Conservation (phyloP, 2,329 filamentous ascomycete genomes). For the Neodidymelliopsis sp. region DNA sequence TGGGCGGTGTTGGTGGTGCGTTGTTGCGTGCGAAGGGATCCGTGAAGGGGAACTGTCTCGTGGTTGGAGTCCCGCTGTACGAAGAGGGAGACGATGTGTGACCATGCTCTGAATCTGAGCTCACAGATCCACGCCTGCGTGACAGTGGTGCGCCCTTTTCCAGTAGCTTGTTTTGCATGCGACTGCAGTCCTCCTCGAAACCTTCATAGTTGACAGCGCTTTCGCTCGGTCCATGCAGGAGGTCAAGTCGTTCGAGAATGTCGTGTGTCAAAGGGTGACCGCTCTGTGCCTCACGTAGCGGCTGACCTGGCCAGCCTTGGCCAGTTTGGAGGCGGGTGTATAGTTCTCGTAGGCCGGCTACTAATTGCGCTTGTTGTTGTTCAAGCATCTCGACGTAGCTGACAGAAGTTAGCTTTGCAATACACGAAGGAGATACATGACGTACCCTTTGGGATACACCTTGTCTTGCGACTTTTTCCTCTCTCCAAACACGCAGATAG, state of each 20-base stretch:
- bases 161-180: constrained; percentile 63
- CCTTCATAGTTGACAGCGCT: constrained; percentile 54
- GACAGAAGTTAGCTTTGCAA: constrained; percentile 16
- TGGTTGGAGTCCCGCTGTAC: constrained; percentile 49
- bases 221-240: constrained; percentile 61
- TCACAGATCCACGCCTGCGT: constrained; percentile 62
- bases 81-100: constrained; percentile 51
- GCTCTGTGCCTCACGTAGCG: constrained; percentile 61
- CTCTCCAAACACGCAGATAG: constrained; percentile 70
- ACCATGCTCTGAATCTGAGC: constrained; percentile 65
- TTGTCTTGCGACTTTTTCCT: constrained; percentile 72
- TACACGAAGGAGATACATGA: not conserved
- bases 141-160: constrained; percentile 60
- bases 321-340: constrained; percentile 62
- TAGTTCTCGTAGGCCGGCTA: constrained; percentile 66
- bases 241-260: constrained; percentile 65
- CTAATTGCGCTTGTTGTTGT: constrained; percentile 69
- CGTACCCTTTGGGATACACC: constrained; percentile 71
- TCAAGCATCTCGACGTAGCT: constrained; percentile 73
- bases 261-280: constrained; percentile 68
- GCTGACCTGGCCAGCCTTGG: constrained; percentile 63
- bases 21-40: constrained; percentile 43
- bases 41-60: constrained; percentile 40
- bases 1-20: constrained; percentile 48
- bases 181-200: constrained; percentile 66